Percentiles rank a stretch among this genome's conserved stretches.
These are phyloP conservation scores for Cicer pinnatifidum DNA, from an alignment of 306 rosid genomes.

Conservation along the genomic window DNA sequence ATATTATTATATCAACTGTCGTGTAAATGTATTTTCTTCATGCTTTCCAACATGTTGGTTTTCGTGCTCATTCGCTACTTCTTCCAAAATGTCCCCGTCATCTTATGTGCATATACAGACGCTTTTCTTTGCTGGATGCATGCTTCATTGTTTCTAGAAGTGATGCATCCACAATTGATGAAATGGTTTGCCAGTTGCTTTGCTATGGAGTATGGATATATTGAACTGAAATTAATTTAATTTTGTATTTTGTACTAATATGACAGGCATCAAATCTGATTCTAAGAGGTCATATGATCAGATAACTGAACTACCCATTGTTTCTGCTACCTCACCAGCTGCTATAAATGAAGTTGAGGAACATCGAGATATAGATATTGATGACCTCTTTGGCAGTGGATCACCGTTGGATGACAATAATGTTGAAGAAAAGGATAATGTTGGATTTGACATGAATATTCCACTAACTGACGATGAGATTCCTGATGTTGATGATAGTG, in stretches of 20 bases:
- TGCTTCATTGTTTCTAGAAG: constrained; percentile 24
- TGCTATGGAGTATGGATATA: not conserved
- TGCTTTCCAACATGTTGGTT: constrained; percentile 29
- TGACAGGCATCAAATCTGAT: constrained; percentile 63
- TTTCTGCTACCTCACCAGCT: constrained; percentile 57
- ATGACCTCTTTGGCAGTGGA: constrained; percentile 70
- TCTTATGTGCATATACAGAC: constrained; percentile 5
- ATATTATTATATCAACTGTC: constrained; percentile 5
- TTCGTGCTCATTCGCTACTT: constrained; percentile 13
- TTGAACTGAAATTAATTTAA: constrained; percentile 26
- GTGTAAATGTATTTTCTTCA: constrained; percentile 7
- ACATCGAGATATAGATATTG: constrained; percentile 72
- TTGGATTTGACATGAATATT: constrained; percentile 62
- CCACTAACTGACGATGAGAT: constrained; percentile 80
- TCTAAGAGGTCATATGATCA: constrained; percentile 54
- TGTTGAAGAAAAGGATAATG: constrained; percentile 64
- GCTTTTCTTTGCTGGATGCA: constrained; percentile 4
- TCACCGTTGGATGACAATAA: constrained; percentile 66
- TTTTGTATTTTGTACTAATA: constrained; percentile 22
- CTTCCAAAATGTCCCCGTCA: not conserved
- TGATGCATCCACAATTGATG: constrained; percentile 19
- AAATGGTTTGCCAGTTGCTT: not conserved
- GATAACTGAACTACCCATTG: constrained; percentile 54
- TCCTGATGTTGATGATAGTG: constrained; percentile 87
- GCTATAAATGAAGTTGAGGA: constrained; percentile 64